phyloP scores from a whole-genome alignment of 2,329 filamentous ascomycete genomes.

The Neopestalotiopsis clavispora region DNA sequence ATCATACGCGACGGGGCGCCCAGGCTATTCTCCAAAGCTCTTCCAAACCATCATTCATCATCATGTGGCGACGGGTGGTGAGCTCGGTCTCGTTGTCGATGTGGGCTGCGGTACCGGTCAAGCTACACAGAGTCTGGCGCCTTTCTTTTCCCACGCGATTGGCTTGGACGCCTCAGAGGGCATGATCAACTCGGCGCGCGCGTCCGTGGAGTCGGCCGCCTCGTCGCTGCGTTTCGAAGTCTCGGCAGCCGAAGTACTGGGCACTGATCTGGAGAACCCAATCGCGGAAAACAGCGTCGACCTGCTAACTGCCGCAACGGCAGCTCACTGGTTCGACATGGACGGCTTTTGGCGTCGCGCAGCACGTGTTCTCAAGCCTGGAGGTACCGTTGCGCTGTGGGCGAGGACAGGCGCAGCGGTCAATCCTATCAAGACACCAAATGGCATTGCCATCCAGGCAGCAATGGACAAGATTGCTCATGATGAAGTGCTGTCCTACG shows the following conservation, averaged over 20 bases:
- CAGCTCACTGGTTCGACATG: constrained; percentile 65
- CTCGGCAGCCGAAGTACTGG: constrained; percentile 50
- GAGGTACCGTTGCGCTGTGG: constrained; percentile 60
- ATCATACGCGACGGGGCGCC: constrained; percentile 47
- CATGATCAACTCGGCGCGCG: constrained; percentile 56
- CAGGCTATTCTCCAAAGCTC: constrained; percentile 48
- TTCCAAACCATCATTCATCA: constrained; percentile 51
- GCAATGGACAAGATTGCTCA: constrained; percentile 43
- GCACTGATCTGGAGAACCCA: constrained; percentile 28
- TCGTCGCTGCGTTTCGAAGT: constrained; percentile 45
- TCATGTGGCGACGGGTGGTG: constrained; percentile 51
- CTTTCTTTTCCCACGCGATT: constrained; percentile 48
- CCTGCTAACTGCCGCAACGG: constrained; percentile 53
- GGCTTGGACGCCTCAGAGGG: constrained; percentile 57
- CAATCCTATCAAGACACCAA: constrained; percentile 36
- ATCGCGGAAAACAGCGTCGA: constrained; percentile 46
- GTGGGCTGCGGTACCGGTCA: constrained; percentile 63
- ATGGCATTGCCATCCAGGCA: constrained; percentile 45
- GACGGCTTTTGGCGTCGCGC: constrained; percentile 52
- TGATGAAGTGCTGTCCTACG: constrained; percentile 41
- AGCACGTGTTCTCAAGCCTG: constrained; percentile 50
- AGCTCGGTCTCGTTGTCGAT: constrained; percentile 51
- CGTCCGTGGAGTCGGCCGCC: constrained; percentile 36
- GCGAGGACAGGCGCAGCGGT: constrained; percentile 35
- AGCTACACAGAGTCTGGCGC: constrained; percentile 49